Evolutionary conservation across 495 filamentous ascomycete genomes (phyloP).

Genomic region (Hyphodiscus hymeniophilus): DNA sequence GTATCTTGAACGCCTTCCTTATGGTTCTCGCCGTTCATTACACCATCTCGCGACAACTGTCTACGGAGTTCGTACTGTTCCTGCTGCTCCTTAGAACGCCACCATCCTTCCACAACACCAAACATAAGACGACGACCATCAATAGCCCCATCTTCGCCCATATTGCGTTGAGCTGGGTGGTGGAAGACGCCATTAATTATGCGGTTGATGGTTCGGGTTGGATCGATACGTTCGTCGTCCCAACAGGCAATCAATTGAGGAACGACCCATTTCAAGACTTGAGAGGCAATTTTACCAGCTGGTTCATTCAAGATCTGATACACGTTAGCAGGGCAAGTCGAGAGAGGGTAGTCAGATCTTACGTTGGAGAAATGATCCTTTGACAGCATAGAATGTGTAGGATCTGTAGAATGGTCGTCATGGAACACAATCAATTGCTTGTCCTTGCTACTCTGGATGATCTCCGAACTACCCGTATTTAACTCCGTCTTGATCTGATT

Average conservation of each 20-base stretch:
- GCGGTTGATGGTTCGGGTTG: constrained; percentile 56
- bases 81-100: constrained; percentile 53
- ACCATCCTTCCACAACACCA: constrained; percentile 69
- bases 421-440: constrained; percentile 80
- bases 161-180: constrained; percentile 66
- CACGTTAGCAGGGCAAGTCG: constrained; percentile 23
- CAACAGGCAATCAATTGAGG: constrained; percentile 79
- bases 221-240: constrained; percentile 66
- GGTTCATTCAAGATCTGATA: constrained; percentile 68
- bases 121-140: constrained; percentile 77
- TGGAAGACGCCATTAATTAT: constrained; percentile 81
- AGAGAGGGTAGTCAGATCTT: constrained; percentile 10
- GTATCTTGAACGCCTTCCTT: constrained; percentile 75
- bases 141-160: constrained; percentile 61
- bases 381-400: constrained; percentile 88
- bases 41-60: constrained; percentile 68
- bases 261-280: constrained; percentile 71
- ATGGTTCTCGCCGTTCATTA: constrained; percentile 68
- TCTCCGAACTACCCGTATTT: constrained; percentile 71
- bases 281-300: constrained; percentile 71
- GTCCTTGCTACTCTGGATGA: constrained; percentile 70
- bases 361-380: constrained; percentile 90
- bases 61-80: constrained; percentile 55
- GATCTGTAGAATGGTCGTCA: constrained; percentile 66
- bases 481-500: constrained; percentile 78